Conservation (phyloP, 352 stramenopile species). For the Globisporangium megalacanthum region DNA sequence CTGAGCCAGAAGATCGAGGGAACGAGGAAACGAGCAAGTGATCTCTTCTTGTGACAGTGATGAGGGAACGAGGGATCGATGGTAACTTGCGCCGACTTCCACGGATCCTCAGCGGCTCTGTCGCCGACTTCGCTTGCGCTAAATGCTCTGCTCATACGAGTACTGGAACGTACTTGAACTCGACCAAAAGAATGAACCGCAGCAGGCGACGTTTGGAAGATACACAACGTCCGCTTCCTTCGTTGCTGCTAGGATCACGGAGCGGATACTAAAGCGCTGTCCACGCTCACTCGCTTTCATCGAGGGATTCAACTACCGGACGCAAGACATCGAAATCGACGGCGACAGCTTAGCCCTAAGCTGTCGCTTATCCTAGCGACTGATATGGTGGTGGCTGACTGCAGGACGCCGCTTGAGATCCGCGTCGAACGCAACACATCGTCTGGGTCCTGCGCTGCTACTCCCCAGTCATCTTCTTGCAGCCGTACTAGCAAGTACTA, state of each 20-base stretch:
- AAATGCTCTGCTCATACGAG: constrained; percentile 9
- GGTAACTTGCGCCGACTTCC: too few species aligned
- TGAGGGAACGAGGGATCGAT: too few species aligned
- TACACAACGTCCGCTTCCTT: constrained; percentile 17
- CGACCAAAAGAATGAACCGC: constrained; percentile 60
- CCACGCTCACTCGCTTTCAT: constrained; percentile 30
- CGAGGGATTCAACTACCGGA: constrained; percentile 26
- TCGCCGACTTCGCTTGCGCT: too few species aligned
- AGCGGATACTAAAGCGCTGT: constrained; percentile 28
- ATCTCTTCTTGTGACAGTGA: too few species aligned
- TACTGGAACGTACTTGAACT: constrained; percentile 64
- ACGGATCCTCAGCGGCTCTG: constrained; percentile 13
- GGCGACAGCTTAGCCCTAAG: constrained; percentile 20
- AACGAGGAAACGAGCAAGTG: too few species aligned
- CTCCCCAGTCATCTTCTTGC: constrained; percentile 22
- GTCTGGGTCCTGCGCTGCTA: constrained; percentile 38
- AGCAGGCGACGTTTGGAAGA: constrained; percentile 37
- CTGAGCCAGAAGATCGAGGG: too few species aligned
- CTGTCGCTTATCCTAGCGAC: too few species aligned
- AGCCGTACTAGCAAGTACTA: constrained; percentile 37
- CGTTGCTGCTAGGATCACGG: constrained; percentile 17
- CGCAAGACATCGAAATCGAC: constrained; percentile 22
- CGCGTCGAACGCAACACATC: constrained; percentile 16
- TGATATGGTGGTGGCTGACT: constrained; percentile 36
- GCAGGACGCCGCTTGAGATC: constrained; percentile 23